Percentiles rank a stretch among this genome's conserved stretches.
These are phyloP conservation scores for Calonectria montana DNA, from an alignment of 2,329 filamentous ascomycete genomes.

Conservation along the genomic window DNA sequence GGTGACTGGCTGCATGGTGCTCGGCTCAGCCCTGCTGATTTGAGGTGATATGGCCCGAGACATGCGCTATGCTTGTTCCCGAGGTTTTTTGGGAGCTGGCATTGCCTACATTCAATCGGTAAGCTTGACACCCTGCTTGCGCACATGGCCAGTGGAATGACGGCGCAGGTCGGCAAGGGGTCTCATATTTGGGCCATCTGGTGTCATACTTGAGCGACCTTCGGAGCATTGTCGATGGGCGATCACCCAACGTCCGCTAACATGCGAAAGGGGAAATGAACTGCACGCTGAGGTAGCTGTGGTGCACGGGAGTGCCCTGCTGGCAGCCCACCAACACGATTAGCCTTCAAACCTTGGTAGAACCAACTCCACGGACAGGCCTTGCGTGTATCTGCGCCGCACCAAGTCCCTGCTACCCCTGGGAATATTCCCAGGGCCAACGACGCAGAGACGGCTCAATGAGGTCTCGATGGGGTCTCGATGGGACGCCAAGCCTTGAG, in stretches of 20 bases:
- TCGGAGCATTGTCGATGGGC: not conserved
- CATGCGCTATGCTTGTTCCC: conserved; percentile 18
- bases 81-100: not conserved
- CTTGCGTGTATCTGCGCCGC: conserved; percentile 12
- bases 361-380: conserved; percentile 13
- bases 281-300: not conserved
- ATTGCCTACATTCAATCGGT: not conserved
- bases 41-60: not conserved
- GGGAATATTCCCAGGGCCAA: conserved; percentile 27
- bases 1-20: conserved; percentile 6
- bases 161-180: not conserved
- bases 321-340: not conserved
- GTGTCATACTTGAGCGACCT: not conserved
- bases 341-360: not conserved
- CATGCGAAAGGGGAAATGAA: conserved; percentile 2
- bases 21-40: conserved; percentile 28
- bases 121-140: conserved; percentile 5
- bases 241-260: conserved; percentile 4
- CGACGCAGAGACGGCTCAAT: conserved; percentile 24
- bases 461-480: conserved; percentile 14
- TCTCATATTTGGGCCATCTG: not conserved
- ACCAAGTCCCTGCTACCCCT: conserved; percentile 25
- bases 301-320: not conserved
- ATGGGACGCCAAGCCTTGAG: conserved; percentile 27
- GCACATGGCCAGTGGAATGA: not conserved